Percentiles rank a stretch among this genome's conserved stretches.
phyloP scores from a whole-genome alignment of 1,284 basidiomycete genomes.

The Ceratobasidium sp. region DNA sequence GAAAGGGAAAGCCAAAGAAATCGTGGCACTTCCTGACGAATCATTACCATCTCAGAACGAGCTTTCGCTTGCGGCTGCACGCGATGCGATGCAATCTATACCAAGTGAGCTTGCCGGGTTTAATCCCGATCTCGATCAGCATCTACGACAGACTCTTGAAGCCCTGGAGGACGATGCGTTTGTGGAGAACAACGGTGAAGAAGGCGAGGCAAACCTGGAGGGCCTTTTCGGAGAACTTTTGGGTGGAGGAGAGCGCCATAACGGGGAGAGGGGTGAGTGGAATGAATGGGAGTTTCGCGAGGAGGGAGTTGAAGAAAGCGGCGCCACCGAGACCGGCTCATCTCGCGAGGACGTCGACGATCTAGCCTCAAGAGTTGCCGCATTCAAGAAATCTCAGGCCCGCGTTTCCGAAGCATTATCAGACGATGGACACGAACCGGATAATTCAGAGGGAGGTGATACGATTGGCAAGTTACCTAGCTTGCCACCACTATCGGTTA shows the following conservation, averaged over 20 bases:
- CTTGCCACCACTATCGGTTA: slow-evolving; percentile 66
- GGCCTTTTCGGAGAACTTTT: slow-evolving; percentile 81
- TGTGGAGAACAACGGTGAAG: slow-evolving; percentile 77
- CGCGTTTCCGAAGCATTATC: slow-evolving; percentile 44
- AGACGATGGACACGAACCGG: slow-evolving; percentile 68
- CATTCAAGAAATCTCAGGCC: slow-evolving; percentile 50
- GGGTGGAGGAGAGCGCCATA: slow-evolving; percentile 71
- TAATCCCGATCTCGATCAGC: slow-evolving; percentile 96
- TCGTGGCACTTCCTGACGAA: slow-evolving; percentile 62
- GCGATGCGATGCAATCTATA: slow-evolving; percentile 62
- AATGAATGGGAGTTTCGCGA: slow-evolving; percentile 55
- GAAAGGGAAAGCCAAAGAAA: slow-evolving; percentile 55
- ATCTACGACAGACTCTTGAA: slow-evolving; percentile 91
- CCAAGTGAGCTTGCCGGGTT: slow-evolving; percentile 89
- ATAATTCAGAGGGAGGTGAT: slow-evolving; percentile 87
- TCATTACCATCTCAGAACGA: slow-evolving; percentile 78
- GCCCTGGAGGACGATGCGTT: slow-evolving; percentile 97
- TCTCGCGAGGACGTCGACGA: slow-evolving; percentile 48
- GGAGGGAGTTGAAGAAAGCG: slow-evolving; percentile 50
- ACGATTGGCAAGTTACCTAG: slow-evolving; percentile 77
- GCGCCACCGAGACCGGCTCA: slow-evolving; percentile 44
- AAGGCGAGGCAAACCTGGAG: slow-evolving; percentile 54
- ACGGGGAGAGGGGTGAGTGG: slow-evolving; percentile 50
- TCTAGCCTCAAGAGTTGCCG: slow-evolving; percentile 50
- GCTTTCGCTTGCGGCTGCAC: slow-evolving; percentile 60